Base-by-base conservation (phyloP, 2,329 filamentous ascomycete genomes). In the Celoporthe dispersa region DNA sequence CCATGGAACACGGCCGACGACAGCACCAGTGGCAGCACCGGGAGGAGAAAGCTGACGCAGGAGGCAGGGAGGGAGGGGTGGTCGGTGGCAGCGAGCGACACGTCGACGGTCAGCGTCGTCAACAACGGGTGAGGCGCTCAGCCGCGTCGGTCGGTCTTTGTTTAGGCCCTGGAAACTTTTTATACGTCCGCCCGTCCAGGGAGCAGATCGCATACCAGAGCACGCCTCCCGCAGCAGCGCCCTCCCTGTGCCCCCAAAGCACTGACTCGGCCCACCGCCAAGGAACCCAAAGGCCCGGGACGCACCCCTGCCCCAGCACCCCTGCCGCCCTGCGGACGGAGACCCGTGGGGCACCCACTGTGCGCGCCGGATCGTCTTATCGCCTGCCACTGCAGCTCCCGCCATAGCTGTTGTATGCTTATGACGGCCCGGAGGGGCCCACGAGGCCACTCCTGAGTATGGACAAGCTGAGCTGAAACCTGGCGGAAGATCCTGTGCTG, bases 191-290 rank as follows among this genome's bases (percentile, higher is more conserved):
- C 4, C 25, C 55, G n/a, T 35, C 57, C 33, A 60, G 57, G 57
- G 33, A n/a, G 33, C 33, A 37, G 57, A 60, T 37, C 31, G 7
- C 44, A 35, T 60, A 60, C 33, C 57, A 33, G 22, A 25, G 22
- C 57, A 22, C 16, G 9, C 31, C 48, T 37, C 19, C 63, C 28
- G 31, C 12, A 31, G 39, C 48, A 33, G 16, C 37, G 63, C 48
- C 22, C 8, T 25, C 28, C 48, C 14, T 31, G n/a, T 63, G 31
- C 66, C 53, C 37, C 67, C 55, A 51, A 60, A 4, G 51, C 61
- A 19, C 62, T 60, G 62, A 66, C 67, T 66, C 62, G 22, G 44
- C 55, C 48, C 37, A 6, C 39, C 63, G 44, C 14, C 41, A 6
- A 35, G 7, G 28, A 44, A 35, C 31, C 63, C 48, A 65, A 37